Evolutionary conservation across 768 basidiomycete genomes (phyloP).

Genomic region (Neoboletus subvelutipes): DNA sequence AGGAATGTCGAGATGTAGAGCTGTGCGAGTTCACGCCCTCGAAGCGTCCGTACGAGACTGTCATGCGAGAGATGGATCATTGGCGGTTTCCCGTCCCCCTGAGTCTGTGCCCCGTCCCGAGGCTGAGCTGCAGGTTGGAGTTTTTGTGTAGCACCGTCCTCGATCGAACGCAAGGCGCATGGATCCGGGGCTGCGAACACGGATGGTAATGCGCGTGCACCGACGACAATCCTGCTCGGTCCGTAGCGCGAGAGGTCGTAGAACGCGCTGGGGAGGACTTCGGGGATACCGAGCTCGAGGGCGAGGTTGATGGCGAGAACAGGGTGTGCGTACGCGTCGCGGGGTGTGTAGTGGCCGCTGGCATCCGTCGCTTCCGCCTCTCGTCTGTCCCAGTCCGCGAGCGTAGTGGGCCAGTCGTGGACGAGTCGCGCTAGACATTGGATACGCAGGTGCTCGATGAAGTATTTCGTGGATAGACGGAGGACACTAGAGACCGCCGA

Average conservation of each 20-base stretch:
- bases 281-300: slow-evolving; percentile 55
- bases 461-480: slow-evolving; percentile 73
- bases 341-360: slow-evolving; percentile 55
- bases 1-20: slow-evolving; percentile 63
- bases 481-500: slow-evolving; percentile 60
- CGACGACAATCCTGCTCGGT: slow-evolving; percentile 63
- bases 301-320: slow-evolving; percentile 71
- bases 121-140: neutral
- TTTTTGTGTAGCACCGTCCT: neutral
- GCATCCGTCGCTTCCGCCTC: slow-evolving; percentile 55
- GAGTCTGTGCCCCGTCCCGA: neutral
- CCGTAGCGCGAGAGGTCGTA: slow-evolving; percentile 76
- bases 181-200: slow-evolving; percentile 30
- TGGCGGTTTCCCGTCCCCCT: slow-evolving; percentile 2
- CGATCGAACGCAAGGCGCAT: neutral
- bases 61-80: slow-evolving; percentile 37
- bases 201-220: slow-evolving; percentile 40
- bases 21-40: slow-evolving; percentile 66
- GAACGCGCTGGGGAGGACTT: slow-evolving; percentile 66
- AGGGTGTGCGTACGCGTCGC: slow-evolving; percentile 61
- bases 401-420: slow-evolving; percentile 66
- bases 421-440: slow-evolving; percentile 60
- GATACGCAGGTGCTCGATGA: slow-evolving; percentile 63
- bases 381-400: slow-evolving; percentile 66
- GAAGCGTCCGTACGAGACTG: slow-evolving; percentile 46